Evolutionary conservation across 2,329 filamentous ascomycete species (phyloP).

Genomic region (Sphaerulina musiva): DNA sequence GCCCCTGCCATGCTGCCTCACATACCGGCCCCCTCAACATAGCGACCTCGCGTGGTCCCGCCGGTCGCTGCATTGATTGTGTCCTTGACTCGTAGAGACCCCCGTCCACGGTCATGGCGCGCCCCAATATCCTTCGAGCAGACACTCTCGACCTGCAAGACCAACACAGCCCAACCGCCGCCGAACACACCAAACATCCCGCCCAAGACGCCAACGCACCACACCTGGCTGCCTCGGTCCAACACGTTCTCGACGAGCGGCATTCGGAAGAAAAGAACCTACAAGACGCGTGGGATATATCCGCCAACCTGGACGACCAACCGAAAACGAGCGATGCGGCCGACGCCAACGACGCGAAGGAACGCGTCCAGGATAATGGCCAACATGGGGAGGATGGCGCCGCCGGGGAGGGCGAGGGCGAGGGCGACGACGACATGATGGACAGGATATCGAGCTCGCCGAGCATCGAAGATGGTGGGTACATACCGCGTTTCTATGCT

Average conservation of each 20-base stretch:
- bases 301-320: constrained; percentile 36
- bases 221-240: constrained; percentile 79
- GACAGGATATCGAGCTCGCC: constrained; percentile 98
- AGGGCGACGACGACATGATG: constrained; percentile 72
- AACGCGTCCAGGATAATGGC: constrained; percentile 39
- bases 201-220: constrained; percentile 56
- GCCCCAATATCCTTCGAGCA: constrained; percentile 37
- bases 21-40: neutral
- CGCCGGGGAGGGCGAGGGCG: constrained; percentile 34
- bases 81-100: neutral
- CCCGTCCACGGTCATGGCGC: constrained; percentile 16
- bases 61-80: neutral
- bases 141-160: constrained; percentile 95
- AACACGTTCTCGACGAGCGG: constrained; percentile 68
- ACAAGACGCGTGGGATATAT: constrained; percentile 48
- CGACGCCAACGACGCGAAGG: constrained; percentile 40
- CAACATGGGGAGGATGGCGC: constrained; percentile 29
- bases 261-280: constrained; percentile 64
- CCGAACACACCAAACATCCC: constrained; percentile 64
- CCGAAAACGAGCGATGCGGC: constrained; percentile 50
- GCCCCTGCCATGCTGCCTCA: constrained; percentile 5
- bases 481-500: constrained; percentile 36
- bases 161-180: constrained; percentile 70
- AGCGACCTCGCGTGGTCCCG: constrained; percentile 3
- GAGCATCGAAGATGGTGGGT: constrained; percentile 98